Conservation (phyloP, 2,329 filamentous ascomycete genomes). For the Ceratocystis harringtonii region DNA sequence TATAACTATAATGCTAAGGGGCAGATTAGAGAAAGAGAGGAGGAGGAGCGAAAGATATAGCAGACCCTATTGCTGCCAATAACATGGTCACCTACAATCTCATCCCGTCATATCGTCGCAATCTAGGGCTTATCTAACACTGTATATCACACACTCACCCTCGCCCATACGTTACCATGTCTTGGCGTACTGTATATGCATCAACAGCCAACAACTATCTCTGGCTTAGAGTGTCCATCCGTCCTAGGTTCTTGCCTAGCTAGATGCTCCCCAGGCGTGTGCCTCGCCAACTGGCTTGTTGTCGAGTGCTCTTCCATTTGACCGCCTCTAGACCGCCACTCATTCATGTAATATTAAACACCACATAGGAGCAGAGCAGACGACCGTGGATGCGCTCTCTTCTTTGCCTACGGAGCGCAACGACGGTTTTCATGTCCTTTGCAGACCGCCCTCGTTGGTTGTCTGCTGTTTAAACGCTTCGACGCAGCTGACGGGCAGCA, state of each 20-base stretch:
- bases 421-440: too few species aligned
- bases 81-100: neutral
- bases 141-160: neutral
- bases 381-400: too few species aligned
- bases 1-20: neutral
- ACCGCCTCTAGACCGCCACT: neutral
- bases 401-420: too few species aligned
- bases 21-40: too few species aligned
- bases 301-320: neutral
- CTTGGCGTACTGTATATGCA: neutral
- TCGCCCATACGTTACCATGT: neutral
- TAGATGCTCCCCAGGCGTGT: neutral
- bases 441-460: too few species aligned
- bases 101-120: neutral
- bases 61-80: too few species aligned
- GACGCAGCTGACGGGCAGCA: neutral
- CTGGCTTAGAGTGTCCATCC: neutral
- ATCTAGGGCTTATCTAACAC: neutral
- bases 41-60: too few species aligned
- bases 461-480: too few species aligned
- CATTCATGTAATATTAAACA: too few species aligned
- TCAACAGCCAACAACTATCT: neutral
- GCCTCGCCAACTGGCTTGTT: neutral
- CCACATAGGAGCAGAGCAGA: too few species aligned
- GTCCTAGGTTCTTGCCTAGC: neutral